These are phyloP conservation scores for Bryoerythrophyllum caledonicum DNA, from an alignment of 225 moss, liverwort and hornwort genomes.

Conservation along the genomic window DNA sequence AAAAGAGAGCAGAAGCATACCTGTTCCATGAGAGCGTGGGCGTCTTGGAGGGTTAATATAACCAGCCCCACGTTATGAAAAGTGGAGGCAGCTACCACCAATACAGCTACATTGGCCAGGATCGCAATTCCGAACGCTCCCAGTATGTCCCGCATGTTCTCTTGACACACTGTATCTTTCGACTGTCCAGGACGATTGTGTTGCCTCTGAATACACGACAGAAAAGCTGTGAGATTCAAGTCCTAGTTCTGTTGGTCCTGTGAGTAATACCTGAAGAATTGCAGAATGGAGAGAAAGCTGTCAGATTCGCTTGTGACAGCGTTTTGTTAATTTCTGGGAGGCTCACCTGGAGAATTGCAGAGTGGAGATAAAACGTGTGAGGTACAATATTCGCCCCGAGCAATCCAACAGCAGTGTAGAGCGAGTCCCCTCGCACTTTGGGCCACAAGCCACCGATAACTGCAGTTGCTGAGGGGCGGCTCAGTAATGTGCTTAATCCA, in stretches of 20 bases:
- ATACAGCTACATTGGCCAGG: constrained; percentile 24
- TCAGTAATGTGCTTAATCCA: constrained; percentile 14
- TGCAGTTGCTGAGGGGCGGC: constrained; percentile 20
- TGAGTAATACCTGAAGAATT: constrained; percentile 5
- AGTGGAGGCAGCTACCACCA: constrained; percentile 22
- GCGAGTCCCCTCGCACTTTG: constrained; percentile 20
- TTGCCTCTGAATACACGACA: neutral
- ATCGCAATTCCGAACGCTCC: constrained; percentile 17
- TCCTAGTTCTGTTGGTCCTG: neutral
- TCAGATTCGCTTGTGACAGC: neutral
- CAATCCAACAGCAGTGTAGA: constrained; percentile 23
- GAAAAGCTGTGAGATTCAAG: neutral
- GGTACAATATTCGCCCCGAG: constrained; percentile 23
- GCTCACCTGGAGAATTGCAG: constrained; percentile 19
- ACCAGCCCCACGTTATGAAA: constrained; percentile 23
- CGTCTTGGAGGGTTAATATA: constrained; percentile 17
- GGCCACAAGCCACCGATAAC: constrained; percentile 21
- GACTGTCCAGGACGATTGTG: constrained; percentile 12
- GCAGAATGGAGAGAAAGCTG: constrained; percentile 18
- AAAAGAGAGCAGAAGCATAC: neutral
- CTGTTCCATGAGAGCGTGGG: constrained; percentile 25
- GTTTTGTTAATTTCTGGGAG: neutral
- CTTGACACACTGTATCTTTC: constrained; percentile 11
- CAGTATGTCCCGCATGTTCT: constrained; percentile 20
- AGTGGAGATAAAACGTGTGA: constrained; percentile 24